These are phyloP conservation scores for Adansonia digitata DNA, from an alignment of 345 rosid genomes.

Conservation along the genomic window DNA sequence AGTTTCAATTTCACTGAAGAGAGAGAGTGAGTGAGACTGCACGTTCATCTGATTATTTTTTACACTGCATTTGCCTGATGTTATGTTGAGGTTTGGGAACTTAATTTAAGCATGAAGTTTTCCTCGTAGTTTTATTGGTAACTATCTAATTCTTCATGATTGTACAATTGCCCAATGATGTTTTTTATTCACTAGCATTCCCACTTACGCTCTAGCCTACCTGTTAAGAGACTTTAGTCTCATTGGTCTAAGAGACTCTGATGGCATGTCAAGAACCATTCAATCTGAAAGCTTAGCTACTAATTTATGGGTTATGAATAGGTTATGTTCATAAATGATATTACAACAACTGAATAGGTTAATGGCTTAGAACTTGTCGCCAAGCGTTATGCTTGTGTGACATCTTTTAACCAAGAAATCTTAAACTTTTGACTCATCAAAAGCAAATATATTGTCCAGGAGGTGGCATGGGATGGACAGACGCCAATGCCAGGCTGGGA, in stretches of 20 bases:
- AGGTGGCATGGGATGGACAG: background rate
- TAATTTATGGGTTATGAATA: background rate
- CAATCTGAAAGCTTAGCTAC: background rate
- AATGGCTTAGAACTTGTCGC: background rate
- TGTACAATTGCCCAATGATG: background rate
- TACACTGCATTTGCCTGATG: background rate
- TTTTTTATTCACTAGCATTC: background rate
- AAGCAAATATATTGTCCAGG: background rate
- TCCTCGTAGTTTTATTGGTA: background rate
- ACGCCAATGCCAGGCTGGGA: background rate
- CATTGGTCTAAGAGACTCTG: background rate
- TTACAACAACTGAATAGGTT: background rate
- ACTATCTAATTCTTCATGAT: background rate
- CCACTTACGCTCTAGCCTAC: background rate
- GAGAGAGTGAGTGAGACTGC: background rate
- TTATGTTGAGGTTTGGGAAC: background rate
- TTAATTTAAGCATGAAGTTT: background rate
- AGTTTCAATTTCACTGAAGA: too few relatives aligned
- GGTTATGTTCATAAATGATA: background rate
- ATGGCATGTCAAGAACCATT: background rate
- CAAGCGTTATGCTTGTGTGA: background rate
- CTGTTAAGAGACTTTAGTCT: background rate
- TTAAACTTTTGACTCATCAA: background rate
- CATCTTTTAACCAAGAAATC: background rate
- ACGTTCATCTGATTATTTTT: background rate